Conservation (phyloP, 768 basidiomycete genomes). For the Suillus americanus region DNA sequence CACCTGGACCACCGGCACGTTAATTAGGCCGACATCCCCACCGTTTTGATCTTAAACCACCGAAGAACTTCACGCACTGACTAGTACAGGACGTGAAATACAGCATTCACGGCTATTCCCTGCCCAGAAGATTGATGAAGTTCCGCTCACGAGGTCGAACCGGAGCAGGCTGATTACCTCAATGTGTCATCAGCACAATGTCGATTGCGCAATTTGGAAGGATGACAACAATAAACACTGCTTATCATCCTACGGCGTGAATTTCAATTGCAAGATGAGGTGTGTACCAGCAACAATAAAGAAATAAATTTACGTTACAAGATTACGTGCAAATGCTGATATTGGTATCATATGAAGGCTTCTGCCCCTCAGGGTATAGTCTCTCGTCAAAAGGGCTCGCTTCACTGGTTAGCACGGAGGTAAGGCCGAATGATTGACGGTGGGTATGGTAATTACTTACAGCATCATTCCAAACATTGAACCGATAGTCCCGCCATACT, state of each 20-base stretch:
- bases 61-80: not conserved
- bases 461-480: conserved; percentile 60
- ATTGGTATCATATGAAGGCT: conserved; percentile 26
- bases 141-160: not conserved
- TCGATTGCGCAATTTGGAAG: not conserved
- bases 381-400: conserved; percentile 1
- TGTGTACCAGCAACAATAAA: conserved; percentile 16
- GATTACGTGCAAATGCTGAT: conserved; percentile 25
- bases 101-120: not conserved
- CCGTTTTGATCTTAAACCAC: not conserved
- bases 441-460: conserved; percentile 22
- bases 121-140: not conserved
- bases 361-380: conserved; percentile 26
- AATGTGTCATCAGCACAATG: not conserved
- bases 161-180: not conserved
- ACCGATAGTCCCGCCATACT: conserved; percentile 65
- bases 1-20: not conserved
- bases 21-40: not conserved
- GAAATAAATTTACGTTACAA: conserved; percentile 27
- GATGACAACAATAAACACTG: conserved; percentile 1
- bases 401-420: conserved; percentile 21
- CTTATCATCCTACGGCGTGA: conserved; percentile 4
- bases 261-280: conserved; percentile 11
- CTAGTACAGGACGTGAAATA: not conserved
- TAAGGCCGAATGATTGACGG: conserved; percentile 4